phyloP scores from a whole-genome alignment of 768 basidiomycete species.

The Cubamyces lactineus region DNA sequence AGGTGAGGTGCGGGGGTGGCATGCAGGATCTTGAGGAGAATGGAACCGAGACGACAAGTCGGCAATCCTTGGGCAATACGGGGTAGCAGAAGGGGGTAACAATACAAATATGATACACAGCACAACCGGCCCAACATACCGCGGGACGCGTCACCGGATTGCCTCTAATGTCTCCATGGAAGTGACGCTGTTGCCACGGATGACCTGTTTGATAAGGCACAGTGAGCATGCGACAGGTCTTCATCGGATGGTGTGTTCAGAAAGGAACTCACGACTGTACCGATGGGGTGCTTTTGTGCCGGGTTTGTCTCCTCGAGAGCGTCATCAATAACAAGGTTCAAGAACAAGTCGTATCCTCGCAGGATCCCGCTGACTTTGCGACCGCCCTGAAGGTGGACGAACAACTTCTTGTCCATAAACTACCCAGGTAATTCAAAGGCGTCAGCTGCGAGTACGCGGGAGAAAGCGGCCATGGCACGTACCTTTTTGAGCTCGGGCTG shows the following conservation, averaged over 20 bases:
- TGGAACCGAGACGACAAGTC: too few relatives aligned
- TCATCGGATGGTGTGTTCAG: background rate
- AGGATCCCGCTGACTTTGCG: slow-evolving; percentile 94
- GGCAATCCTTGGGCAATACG: too few relatives aligned
- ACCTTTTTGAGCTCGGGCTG: slow-evolving; percentile 99
- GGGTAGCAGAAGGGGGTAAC: slow-evolving; percentile 8
- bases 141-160: slow-evolving; percentile 41
- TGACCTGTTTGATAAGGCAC: slow-evolving; percentile 60
- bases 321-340: slow-evolving; percentile 97
- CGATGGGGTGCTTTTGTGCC: slow-evolving; percentile 88
- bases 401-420: slow-evolving; percentile 99
- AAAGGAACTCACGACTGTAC: slow-evolving; percentile 76
- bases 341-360: slow-evolving; percentile 97
- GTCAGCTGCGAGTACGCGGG: background rate
- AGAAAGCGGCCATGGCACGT: slow-evolving; percentile 43
- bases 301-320: slow-evolving; percentile 89
- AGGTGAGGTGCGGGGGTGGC: too few relatives aligned
- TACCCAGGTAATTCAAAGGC: slow-evolving; percentile 36
- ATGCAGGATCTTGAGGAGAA: too few relatives aligned
- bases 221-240: background rate
- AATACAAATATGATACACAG: slow-evolving; percentile 28
- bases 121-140: slow-evolving; percentile 23
- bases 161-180: slow-evolving; percentile 90
- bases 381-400: slow-evolving; percentile 91
- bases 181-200: slow-evolving; percentile 95